A percentile compares a stretch with the other conserved stretches of the same genome.
Conservation (phyloP, 2,329 filamentous ascomycete genomes). For the Claviceps pusilla region DNA sequence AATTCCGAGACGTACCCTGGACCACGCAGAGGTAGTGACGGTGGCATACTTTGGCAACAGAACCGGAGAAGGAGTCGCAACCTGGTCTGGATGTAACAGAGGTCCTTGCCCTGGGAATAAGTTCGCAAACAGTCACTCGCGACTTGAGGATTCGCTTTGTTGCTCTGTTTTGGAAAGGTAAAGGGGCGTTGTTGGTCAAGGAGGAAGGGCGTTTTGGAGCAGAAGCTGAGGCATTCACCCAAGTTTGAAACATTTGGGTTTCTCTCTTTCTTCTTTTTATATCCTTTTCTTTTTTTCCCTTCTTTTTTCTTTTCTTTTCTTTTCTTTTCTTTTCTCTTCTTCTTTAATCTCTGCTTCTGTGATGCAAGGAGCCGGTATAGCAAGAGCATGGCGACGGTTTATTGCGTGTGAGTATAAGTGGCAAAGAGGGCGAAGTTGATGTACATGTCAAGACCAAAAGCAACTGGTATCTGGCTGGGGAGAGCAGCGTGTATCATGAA, state of each 20-base stretch:
- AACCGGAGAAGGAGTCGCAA: constrained; percentile 33
- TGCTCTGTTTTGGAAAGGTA: background rate
- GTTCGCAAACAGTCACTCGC: background rate
- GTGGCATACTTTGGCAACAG: constrained; percentile 39
- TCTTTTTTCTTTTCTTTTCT: background rate
- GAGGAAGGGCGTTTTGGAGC: background rate
- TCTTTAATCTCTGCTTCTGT: background rate
- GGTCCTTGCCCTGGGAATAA: background rate
- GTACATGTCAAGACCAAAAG: background rate
- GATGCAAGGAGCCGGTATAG: background rate
- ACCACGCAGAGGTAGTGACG: constrained; percentile 16
- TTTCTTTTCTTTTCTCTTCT: background rate
- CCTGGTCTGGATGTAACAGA: constrained; percentile 29
- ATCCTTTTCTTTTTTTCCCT: background rate
- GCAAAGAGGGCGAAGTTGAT: background rate
- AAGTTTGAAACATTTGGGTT: background rate
- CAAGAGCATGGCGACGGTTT: background rate
- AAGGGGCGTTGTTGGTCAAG: background rate
- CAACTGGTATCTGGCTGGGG: background rate
- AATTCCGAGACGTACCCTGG: constrained; percentile 10
- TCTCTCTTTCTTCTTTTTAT: background rate
- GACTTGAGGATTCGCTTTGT: too few relatives aligned
- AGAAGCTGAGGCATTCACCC: background rate
- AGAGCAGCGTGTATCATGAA: background rate
- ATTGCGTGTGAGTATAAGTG: background rate